Base-by-base conservation (phyloP, 495 filamentous ascomycete species). In the Aspergillus baeticus region DNA sequence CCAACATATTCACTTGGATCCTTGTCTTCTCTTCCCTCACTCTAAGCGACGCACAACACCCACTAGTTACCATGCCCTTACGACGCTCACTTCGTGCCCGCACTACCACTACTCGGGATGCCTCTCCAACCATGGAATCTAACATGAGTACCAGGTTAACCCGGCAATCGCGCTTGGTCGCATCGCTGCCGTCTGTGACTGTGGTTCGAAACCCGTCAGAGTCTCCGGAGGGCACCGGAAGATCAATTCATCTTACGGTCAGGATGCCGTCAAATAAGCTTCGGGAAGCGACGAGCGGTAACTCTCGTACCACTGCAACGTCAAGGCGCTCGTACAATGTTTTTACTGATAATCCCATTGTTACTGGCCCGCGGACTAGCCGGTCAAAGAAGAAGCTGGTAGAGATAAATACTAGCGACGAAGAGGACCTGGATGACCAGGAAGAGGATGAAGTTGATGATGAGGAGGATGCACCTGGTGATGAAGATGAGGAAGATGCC, bases 191-290 rank as follows among this genome's bases (percentile, higher is more conserved):
- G 11, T 67, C 72, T 36, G 68, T 78, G 31, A 82, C 83, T 18
- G 73, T 84, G 46, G 78, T 81, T 60, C 81, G 81, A 68, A 81
- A 78, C 51, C 71, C 77, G 26, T 73, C 81, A 34, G 77, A 77
- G 14, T 82, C 83, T 29, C 64, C 81, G 50, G 80, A 78, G 63
- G 81, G 83, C 56, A 73, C 74, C 35, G 78, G 75, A 57, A 82
- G 81, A 69, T 86, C 88, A 55, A 82, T 93, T 51, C 83, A 84
- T 67, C 75, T 96, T 44, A 95, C 87, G 26, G 85, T 96, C 61
- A 96, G 91, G 75, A 86, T 93, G 64, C 85, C 90, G 6, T 83
- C 90, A 29, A 88, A 79, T 74, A 94, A 90, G 76, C 79, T 94
- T 50, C 87, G 89, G 33, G 86, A 95, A 68, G 88, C 84, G 13